phyloP scores from a whole-genome alignment of 495 filamentous ascomycete species.

The Platismatia glauca region DNA sequence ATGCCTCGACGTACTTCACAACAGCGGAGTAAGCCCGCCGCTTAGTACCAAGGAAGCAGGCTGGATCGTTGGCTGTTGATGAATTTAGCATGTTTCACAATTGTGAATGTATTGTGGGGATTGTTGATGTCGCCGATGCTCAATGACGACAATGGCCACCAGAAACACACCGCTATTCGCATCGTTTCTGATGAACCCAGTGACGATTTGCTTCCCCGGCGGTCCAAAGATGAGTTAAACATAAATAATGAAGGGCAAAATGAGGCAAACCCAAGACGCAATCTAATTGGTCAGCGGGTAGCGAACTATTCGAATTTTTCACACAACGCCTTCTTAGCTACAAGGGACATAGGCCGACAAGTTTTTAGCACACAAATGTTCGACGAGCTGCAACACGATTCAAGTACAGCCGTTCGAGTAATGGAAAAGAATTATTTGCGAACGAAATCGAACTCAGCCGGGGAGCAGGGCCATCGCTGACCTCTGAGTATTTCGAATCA shows the following conservation, averaged over 20 bases:
- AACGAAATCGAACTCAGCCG: not conserved
- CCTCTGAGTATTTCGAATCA: not conserved
- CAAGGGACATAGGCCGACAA: not conserved
- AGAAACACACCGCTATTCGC: not conserved
- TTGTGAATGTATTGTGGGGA: not conserved
- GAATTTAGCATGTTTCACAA: not conserved
- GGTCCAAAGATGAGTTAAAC: not conserved
- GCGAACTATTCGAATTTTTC: slow-evolving; percentile 7
- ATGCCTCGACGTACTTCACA: not conserved
- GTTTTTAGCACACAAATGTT: not conserved
- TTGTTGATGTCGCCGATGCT: too few relatives aligned
- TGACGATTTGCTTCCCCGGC: not conserved
- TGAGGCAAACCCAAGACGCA: slow-evolving; percentile 2
- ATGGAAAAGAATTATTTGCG: not conserved
- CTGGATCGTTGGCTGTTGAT: not conserved
- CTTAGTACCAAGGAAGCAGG: not conserved
- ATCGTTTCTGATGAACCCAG: not conserved
- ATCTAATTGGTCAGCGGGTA: slow-evolving; percentile 14
- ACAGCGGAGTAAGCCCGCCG: not conserved
- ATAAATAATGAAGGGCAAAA: not conserved
- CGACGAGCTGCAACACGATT: not conserved
- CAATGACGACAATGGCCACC: not conserved
- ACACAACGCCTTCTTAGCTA: not conserved
- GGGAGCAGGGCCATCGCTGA: not conserved
- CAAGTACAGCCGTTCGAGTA: not conserved